phyloP scores from a whole-genome alignment of 106 monocot species.

The Acorus calamus region DNA sequence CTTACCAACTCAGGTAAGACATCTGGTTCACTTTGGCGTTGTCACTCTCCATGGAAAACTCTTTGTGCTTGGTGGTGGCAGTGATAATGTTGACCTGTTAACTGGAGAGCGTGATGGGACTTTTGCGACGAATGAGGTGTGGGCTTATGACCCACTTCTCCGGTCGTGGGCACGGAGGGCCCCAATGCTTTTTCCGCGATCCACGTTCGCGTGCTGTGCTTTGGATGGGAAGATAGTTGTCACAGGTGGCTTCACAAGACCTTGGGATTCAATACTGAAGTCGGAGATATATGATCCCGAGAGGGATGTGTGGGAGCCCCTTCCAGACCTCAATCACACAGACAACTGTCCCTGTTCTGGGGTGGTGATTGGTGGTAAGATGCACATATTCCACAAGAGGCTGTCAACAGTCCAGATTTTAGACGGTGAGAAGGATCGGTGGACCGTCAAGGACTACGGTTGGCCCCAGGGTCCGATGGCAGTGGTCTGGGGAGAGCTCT shows the following conservation, averaged over 20 bases:
- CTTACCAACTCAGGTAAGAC: slow-evolving; percentile 73
- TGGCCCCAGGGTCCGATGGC: slow-evolving; percentile 93
- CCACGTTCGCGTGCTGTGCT: slow-evolving; percentile 89
- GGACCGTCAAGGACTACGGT: slow-evolving; percentile 60
- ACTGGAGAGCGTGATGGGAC: slow-evolving; percentile 88
- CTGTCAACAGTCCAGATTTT: slow-evolving; percentile 76
- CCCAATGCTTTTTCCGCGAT: slow-evolving; percentile 68
- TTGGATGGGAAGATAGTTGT: slow-evolving; percentile 76
- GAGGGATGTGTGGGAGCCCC: slow-evolving; percentile 52
- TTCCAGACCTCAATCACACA: slow-evolving; percentile 66
- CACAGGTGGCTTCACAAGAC: slow-evolving; percentile 88
- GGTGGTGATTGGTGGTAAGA: slow-evolving; percentile 54
- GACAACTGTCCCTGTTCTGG: slow-evolving; percentile 81
- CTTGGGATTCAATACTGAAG: slow-evolving; percentile 61
- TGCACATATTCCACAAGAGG: slow-evolving; percentile 92
- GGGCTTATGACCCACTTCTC: slow-evolving; percentile 69
- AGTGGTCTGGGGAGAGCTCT: slow-evolving; percentile 48
- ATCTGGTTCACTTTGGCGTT: slow-evolving; percentile 83
- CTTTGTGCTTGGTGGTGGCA: slow-evolving; percentile 90
- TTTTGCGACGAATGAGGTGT: slow-evolving; percentile 89
- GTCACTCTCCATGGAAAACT: slow-evolving; percentile 73
- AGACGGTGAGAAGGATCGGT: slow-evolving; percentile 29
- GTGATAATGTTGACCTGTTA: slow-evolving; percentile 67
- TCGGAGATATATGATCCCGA: slow-evolving; percentile 83
- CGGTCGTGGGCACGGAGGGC: slow-evolving; percentile 41